phyloP scores from a whole-genome alignment of 2,329 filamentous ascomycete genomes.

The Sarocladiaceae sp. region DNA sequence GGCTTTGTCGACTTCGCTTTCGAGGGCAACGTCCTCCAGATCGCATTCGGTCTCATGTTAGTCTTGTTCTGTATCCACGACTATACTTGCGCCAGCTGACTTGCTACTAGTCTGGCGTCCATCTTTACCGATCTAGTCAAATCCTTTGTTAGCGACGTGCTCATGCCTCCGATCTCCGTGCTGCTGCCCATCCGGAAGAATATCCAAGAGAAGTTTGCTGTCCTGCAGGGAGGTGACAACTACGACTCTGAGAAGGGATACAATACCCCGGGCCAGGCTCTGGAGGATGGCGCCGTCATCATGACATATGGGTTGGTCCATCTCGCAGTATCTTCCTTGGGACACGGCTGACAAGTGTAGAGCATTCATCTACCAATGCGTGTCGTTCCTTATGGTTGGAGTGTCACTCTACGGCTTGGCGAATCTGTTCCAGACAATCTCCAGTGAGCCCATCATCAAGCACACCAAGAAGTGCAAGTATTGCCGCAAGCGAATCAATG shows the following conservation, averaged over 20 bases:
- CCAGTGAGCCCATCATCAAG: conserved; percentile 66
- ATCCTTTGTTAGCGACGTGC: conserved; percentile 65
- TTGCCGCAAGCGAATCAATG: conserved; percentile 58
- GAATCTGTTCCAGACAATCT: conserved; percentile 55
- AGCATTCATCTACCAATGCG: conserved; percentile 57
- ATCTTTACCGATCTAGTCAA: conserved; percentile 69
- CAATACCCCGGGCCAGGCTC: conserved; percentile 65
- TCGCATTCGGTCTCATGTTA: conserved; percentile 72
- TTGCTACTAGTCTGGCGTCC: conserved; percentile 53
- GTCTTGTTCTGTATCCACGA: conserved; percentile 21
- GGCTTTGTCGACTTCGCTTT: conserved; percentile 71
- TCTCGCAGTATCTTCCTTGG: no score
- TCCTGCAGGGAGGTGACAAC: conserved; percentile 54
- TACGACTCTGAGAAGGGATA: conserved; percentile 52
- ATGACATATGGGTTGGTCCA: conserved; percentile 61
- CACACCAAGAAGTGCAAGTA: conserved; percentile 65
- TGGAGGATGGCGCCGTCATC: conserved; percentile 67
- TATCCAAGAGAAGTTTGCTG: conserved; percentile 70
- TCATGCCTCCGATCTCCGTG: conserved; percentile 66
- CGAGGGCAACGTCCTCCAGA: conserved; percentile 70
- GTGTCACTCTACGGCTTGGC: conserved; percentile 62
- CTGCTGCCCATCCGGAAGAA: conserved; percentile 67
- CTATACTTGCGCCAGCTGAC: no score
- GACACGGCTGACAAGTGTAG: conserved; percentile 25
- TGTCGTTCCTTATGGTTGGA: conserved; percentile 64